phyloP scores from a whole-genome alignment of 371 early-diverging fungal genomes.

The Umbelopsis sp. region DNA sequence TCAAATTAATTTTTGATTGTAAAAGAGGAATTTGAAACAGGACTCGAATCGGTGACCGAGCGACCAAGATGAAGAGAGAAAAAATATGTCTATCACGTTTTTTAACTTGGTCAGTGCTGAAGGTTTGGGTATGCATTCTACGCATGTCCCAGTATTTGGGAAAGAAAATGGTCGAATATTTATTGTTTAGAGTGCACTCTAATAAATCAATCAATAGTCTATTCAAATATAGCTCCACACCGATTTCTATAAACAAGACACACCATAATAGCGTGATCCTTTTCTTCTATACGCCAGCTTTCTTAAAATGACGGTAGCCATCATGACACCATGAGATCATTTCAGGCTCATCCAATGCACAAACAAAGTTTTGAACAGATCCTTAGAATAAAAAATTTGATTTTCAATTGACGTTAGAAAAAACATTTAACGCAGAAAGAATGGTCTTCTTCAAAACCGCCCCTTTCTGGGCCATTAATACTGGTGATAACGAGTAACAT shows the following conservation, averaged over 20 bases:
- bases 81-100: background rate
- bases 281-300: background rate
- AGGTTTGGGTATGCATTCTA: no score
- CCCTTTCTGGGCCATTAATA: background rate
- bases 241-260: no score
- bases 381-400: conserved; percentile 2
- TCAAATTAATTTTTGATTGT: conserved; percentile 10
- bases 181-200: background rate
- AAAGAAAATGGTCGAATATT: background rate
- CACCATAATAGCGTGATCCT: no score
- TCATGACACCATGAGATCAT: background rate
- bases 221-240: no score
- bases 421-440: conserved; percentile 9
- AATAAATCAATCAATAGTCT: background rate
- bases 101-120: background rate
- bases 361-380: conserved; percentile 11
- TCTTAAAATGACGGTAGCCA: background rate
- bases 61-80: background rate
- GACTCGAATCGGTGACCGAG: conserved; percentile 3
- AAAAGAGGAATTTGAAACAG: conserved; percentile 19
- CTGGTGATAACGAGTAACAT: no score
- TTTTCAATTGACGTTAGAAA: background rate
- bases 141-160: no score
- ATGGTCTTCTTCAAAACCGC: conserved; percentile 16
- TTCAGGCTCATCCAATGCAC: background rate